phyloP scores from a whole-genome alignment of 345 rosid genomes.

The Diplotaxis tenuifolia region DNA sequence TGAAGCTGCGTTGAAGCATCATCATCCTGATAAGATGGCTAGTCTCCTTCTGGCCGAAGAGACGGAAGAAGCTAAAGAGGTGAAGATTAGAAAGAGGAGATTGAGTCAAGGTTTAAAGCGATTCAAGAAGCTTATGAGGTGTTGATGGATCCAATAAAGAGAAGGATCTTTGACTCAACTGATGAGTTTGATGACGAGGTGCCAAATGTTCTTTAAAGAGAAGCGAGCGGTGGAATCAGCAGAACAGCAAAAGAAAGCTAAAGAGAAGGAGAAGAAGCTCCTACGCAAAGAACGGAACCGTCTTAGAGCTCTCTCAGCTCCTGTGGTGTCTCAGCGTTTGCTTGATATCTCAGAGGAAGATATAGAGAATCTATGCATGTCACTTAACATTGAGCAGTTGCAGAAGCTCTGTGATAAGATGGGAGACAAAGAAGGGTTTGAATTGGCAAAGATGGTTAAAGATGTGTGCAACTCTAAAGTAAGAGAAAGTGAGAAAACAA shows the following conservation, averaged over 20 bases:
- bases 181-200: not conserved
- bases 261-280: conserved; percentile 95
- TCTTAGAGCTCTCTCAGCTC: conserved; percentile 73
- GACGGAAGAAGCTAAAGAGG: conserved; percentile 87
- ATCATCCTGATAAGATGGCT: conserved; percentile 96
- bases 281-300: conserved; percentile 83
- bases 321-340: conserved; percentile 52
- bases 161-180: conserved; percentile 91
- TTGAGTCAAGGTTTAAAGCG: conserved; percentile 77
- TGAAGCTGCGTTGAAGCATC: conserved; percentile 86
- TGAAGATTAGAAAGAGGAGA: conserved; percentile 91
- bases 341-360: conserved; percentile 61
- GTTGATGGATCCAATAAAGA: conserved; percentile 79
- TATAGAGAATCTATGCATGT: conserved; percentile 80
- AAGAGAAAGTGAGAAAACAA: conserved; percentile 43
- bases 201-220: too few species aligned
- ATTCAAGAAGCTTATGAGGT: conserved; percentile 97
- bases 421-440: conserved; percentile 60
- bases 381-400: conserved; percentile 63
- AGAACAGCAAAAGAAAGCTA: conserved; percentile 69
- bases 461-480: conserved; percentile 48
- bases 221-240: conserved; percentile 80
- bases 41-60: conserved; percentile 81
- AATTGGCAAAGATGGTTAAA: conserved; percentile 57
- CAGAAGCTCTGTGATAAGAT: conserved; percentile 71